Evolutionary conservation across 805 yeast species (phyloP).

Genomic region (Wickerhamiella allomyrinae): DNA sequence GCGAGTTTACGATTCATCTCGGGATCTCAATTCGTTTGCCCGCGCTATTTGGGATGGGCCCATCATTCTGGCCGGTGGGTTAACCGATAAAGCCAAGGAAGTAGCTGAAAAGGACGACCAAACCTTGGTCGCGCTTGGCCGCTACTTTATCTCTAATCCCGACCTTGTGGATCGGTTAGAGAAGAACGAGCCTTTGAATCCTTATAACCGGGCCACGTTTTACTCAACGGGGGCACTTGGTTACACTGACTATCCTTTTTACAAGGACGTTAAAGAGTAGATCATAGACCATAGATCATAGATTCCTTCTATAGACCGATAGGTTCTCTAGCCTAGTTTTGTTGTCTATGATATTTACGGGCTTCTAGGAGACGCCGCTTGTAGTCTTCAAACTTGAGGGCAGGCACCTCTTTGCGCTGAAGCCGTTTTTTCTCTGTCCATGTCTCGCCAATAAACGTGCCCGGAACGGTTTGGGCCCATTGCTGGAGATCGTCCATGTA

Average conservation of each 20-base stretch:
- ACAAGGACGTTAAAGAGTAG: neutral
- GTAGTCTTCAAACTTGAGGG: neutral
- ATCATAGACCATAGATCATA: too few relatives aligned
- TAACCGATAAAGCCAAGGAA: neutral
- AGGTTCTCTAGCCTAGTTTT: neutral
- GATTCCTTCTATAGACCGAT: neutral
- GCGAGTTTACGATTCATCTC: neutral
- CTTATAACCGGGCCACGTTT: constrained; percentile 37
- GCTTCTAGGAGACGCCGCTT: neutral
- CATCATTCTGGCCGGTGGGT: constrained; percentile 14
- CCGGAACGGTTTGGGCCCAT: constrained; percentile 17
- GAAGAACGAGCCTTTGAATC: constrained; percentile 28
- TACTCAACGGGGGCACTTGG: constrained; percentile 30
- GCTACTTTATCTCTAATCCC: constrained; percentile 41
- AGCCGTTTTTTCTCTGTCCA: neutral
- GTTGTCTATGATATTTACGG: neutral
- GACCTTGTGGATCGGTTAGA: constrained; percentile 36
- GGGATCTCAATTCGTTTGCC: constrained; percentile 10
- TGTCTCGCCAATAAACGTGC: neutral
- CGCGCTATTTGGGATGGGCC: constrained; percentile 16
- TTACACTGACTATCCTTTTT: constrained; percentile 31
- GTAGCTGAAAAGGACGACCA: constrained; percentile 20
- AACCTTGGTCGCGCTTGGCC: constrained; percentile 30
- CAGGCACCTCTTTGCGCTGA: neutral
- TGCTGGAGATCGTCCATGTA: constrained; percentile 34